These are phyloP conservation scores for Wallemia hederae DNA, from an alignment of 1,284 basidiomycete genomes.

Conservation along the genomic window DNA sequence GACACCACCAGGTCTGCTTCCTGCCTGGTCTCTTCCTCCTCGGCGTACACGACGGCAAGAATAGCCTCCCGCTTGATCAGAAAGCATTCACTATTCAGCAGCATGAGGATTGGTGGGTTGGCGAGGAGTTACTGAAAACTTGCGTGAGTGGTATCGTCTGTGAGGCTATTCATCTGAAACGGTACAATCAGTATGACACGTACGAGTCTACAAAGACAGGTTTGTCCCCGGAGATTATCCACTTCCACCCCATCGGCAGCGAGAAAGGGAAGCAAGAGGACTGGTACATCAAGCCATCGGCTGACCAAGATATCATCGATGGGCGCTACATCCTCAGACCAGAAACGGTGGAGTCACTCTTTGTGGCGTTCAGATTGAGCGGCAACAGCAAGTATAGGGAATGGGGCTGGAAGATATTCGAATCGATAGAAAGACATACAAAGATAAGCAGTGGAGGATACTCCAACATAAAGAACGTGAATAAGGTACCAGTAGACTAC, in stretches of 20 bases:
- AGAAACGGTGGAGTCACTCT: constrained; percentile 79
- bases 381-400: constrained; percentile 53
- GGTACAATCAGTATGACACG: constrained; percentile 28
- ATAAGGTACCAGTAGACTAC: constrained; percentile 30
- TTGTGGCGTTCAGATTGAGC: constrained; percentile 56
- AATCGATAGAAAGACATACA: constrained; percentile 62
- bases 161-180: neutral
- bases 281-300: constrained; percentile 57
- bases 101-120: constrained; percentile 48
- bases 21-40: constrained; percentile 70
- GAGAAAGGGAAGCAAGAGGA: constrained; percentile 22
- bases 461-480: constrained; percentile 57
- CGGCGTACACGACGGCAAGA: constrained; percentile 42
- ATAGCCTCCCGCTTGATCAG: constrained; percentile 31
- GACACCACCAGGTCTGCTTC: constrained; percentile 33
- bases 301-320: constrained; percentile 30
- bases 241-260: constrained; percentile 31
- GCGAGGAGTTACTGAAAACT: constrained; percentile 50
- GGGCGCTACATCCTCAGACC: constrained; percentile 78
- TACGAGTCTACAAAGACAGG: constrained; percentile 50
- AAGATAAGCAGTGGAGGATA: constrained; percentile 46
- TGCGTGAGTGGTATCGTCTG: constrained; percentile 20
- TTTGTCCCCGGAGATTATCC: constrained; percentile 36
- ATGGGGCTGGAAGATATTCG: constrained; percentile 68
- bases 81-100: constrained; percentile 27